These are phyloP conservation scores for Diaporthe caulivora DNA, from an alignment of 2,329 filamentous ascomycete genomes.

Conservation along the genomic window DNA sequence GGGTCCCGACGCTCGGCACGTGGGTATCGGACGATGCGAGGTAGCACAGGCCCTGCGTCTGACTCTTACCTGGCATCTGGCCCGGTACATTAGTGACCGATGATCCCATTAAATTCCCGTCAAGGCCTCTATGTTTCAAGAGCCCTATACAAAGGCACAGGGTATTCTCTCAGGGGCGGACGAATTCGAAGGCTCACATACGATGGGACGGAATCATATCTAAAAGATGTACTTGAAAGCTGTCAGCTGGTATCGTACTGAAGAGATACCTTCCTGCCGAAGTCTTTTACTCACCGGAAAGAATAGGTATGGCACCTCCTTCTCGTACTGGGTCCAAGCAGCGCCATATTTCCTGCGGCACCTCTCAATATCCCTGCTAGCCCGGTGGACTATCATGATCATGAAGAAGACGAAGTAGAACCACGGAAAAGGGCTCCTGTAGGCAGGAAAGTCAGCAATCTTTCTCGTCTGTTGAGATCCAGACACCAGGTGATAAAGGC, in stretches of 20 bases:
- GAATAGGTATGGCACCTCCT: slow-evolving; percentile 83
- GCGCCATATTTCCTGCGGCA: slow-evolving; percentile 85
- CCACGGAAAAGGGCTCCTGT: slow-evolving; percentile 86
- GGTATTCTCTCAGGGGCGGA: too few species aligned
- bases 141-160: too few species aligned
- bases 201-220: neutral
- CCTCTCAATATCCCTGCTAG: slow-evolving; percentile 79
- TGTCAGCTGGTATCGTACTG: neutral
- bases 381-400: slow-evolving; percentile 84
- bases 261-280: fast-evolving
- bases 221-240: neutral
- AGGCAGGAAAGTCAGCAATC: slow-evolving; percentile 58
- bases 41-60: too few species aligned
- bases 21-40: too few species aligned
- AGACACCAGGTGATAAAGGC: neutral
- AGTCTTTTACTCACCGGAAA: slow-evolving; percentile 62
- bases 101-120: too few species aligned
- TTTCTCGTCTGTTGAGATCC: neutral
- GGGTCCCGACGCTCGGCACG: too few species aligned
- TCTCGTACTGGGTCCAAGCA: slow-evolving; percentile 85
- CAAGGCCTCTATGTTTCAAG: too few species aligned
- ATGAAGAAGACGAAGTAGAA: slow-evolving; percentile 89
- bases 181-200: too few species aligned
- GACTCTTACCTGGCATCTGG: too few species aligned
- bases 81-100: too few species aligned